Conservation (phyloP, 1,284 basidiomycete genomes). For the Anthracocystis panici-leucophaei region DNA sequence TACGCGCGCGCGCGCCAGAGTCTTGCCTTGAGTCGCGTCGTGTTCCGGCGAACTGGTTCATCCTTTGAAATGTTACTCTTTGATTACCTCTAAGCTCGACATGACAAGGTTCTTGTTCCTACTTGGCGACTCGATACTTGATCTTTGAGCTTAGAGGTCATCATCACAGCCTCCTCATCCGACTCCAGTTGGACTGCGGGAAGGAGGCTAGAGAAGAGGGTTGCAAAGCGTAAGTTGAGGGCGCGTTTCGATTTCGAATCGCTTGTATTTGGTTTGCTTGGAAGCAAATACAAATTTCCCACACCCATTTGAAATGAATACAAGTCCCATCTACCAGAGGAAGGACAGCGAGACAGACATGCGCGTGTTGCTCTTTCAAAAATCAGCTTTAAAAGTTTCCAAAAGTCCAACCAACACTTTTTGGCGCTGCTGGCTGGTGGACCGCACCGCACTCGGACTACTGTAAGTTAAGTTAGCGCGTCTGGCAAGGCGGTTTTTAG, state of each 20-base stretch:
- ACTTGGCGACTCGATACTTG: no score
- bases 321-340: slow-evolving; percentile 1
- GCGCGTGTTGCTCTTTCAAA: not conserved
- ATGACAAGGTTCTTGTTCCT: no score
- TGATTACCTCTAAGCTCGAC: no score
- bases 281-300: not conserved
- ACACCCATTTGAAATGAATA: not conserved
- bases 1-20: not conserved
- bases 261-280: not conserved
- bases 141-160: no score
- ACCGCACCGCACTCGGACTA: not conserved
- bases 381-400: slow-evolving; percentile 7
- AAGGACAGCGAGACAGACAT: slow-evolving; percentile 1
- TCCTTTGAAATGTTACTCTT: no score
- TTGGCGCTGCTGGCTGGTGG: not conserved
- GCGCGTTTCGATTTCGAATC: not conserved
- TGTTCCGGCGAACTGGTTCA: not conserved
- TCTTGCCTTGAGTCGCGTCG: not conserved
- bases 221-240: slow-evolving; percentile 3
- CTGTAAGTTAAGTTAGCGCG: not conserved
- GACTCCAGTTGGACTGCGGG: no score
- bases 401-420: slow-evolving; percentile 41
- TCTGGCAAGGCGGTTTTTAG: not conserved
- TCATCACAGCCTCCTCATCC: no score
- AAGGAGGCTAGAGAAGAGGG: not conserved